These are phyloP conservation scores for Escallonia herrerae DNA, from an alignment of 129 eudicot genomes.

Conservation along the genomic window DNA sequence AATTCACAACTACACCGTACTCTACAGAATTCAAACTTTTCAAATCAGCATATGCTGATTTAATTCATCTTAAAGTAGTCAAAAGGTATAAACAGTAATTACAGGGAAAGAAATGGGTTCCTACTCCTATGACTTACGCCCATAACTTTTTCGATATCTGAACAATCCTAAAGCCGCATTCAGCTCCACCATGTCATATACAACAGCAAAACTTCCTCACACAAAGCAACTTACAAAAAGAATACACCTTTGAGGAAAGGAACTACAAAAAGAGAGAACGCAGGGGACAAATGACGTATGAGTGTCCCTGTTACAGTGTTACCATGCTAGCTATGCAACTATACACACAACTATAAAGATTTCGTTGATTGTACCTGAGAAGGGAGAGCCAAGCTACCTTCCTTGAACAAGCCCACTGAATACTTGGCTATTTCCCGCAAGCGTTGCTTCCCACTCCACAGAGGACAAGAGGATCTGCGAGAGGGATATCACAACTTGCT, in stretches of 20 bases:
- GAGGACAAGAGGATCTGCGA: slow-evolving; percentile 84
- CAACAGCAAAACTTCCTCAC: not conserved
- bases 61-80: no score
- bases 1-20: no score
- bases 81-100: no score
- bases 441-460: slow-evolving; percentile 97
- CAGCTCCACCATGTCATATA: no score
- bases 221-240: not conserved
- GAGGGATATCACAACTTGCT: slow-evolving; percentile 82
- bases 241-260: not conserved
- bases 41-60: no score
- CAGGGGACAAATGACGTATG: slow-evolving; percentile 10
- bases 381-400: slow-evolving; percentile 27
- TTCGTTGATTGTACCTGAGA: not conserved
- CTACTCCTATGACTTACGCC: no score
- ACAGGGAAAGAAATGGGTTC: no score
- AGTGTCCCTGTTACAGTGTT: slow-evolving; percentile 17
- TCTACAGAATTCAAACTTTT: no score
- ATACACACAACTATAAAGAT: slow-evolving; percentile 21
- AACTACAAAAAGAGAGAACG: not conserved
- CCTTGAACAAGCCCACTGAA: slow-evolving; percentile 96
- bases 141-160: no score
- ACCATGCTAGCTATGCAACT: slow-evolving; percentile 19
- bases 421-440: slow-evolving; percentile 91
- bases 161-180: no score